Base-by-base conservation (phyloP, 2,329 filamentous ascomycete genomes). In the Alternaria burnsii region DNA sequence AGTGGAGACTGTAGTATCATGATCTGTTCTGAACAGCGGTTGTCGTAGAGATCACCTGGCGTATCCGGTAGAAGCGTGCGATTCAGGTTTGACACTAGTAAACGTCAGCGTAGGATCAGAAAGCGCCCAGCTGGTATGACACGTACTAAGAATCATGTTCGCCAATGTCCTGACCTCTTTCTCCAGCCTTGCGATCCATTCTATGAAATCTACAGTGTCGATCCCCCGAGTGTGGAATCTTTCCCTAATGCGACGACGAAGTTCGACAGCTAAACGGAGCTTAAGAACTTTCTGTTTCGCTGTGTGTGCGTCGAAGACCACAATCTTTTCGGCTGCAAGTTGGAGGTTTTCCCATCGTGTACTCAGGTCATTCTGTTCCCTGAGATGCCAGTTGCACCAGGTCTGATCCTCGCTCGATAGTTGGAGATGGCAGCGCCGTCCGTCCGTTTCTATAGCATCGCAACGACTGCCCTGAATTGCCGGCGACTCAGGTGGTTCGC, bases 161-260 rank as follows among this genome's bases (percentile, higher is more conserved):
- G 71, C 71, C 6, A 72, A 55, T 16, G 55, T 56, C 28, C 64
- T 55, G 4, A 67, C 58, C 38, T 71, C 68, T 10, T 51, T 65
- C 42, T 73, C 71, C 32, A 73, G 28, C 28, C 58, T 69, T 14
- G 60, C 54, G 28, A 73, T 62, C 71, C 71, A 73, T 16, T 61
- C 62, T n/a, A 67, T 69, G 55, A 62, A 72, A 12, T 69, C 63
- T 2, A 59, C 46, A 12, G 56, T 63, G 18, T 69, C 66, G 9
- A 61, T 66, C 3, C 71, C 71, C 14, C 66, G 59, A 10, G 66
- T 51, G 41, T 72, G 66, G 41, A 72, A 71, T 18, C 67, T 61
- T 10, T 70, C 67, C 6, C 69, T 62, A 3, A 73, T 59, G 11
- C 67, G 67, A 5, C 67, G 60, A 12, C 70, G 60, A 28, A 68